These are phyloP conservation scores for Diplodia seriata DNA, from an alignment of 2,329 filamentous ascomycete genomes.

Conservation along the genomic window DNA sequence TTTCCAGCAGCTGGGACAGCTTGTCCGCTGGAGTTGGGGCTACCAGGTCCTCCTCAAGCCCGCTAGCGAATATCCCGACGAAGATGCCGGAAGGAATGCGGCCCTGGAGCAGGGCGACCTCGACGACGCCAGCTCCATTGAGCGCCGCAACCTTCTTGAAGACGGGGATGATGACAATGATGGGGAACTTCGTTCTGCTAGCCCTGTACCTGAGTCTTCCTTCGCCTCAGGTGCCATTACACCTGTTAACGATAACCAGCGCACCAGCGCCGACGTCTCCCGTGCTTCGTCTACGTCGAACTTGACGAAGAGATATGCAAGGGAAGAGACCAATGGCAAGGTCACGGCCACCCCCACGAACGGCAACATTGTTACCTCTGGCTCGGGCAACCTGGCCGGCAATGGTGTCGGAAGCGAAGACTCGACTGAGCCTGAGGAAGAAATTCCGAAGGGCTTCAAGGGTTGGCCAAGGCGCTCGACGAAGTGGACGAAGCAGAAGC, in stretches of 20 bases:
- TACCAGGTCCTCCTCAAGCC: slow-evolving; percentile 94
- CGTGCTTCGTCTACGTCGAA: slow-evolving; percentile 39
- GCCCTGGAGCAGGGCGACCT: slow-evolving; percentile 61
- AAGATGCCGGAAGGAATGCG: slow-evolving; percentile 55
- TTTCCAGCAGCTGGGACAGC: slow-evolving; percentile 95
- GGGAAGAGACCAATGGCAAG: slow-evolving; percentile 45
- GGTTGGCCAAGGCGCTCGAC: slow-evolving; percentile 44
- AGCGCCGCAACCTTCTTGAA: slow-evolving; percentile 50
- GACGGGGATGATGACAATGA: slow-evolving; percentile 39
- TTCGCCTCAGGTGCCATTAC: slow-evolving; percentile 57
- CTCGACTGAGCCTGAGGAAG: slow-evolving; percentile 5
- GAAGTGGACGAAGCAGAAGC: slow-evolving; percentile 32
- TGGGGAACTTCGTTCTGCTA: slow-evolving; percentile 19
- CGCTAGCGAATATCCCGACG: slow-evolving; percentile 73
- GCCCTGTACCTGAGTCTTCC: slow-evolving; percentile 46
- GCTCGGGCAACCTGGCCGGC: slow-evolving; percentile 49
- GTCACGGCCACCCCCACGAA: slow-evolving; percentile 55
- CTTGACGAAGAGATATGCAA: slow-evolving; percentile 48
- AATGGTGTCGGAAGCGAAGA: slow-evolving; percentile 36
- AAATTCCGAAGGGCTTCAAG: slow-evolving; percentile 44
- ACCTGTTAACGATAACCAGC: slow-evolving; percentile 42
- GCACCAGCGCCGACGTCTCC: slow-evolving; percentile 35
- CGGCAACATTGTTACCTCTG: slow-evolving; percentile 53
- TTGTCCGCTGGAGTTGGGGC: slow-evolving; percentile 97
- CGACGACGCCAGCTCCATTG: slow-evolving; percentile 53